Evolutionary conservation across 2,329 filamentous ascomycete species (phyloP).

Genomic region (Fulvia fulva): DNA sequence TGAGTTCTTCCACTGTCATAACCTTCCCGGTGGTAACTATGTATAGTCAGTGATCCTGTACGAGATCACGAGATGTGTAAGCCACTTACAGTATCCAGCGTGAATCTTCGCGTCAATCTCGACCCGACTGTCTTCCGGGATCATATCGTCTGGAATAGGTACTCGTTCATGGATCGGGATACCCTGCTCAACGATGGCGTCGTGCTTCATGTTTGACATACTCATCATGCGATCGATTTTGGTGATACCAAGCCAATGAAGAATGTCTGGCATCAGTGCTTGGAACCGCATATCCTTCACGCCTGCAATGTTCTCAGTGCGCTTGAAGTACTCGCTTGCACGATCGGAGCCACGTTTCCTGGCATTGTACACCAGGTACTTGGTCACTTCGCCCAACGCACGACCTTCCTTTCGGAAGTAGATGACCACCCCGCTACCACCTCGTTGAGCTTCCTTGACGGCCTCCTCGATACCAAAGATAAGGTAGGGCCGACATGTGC

Average conservation of each 20-base stretch:
- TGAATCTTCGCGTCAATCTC: conserved; percentile 99
- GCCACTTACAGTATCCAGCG: conserved; percentile 59
- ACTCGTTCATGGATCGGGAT: conserved; percentile 45
- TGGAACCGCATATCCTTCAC: conserved; percentile 96
- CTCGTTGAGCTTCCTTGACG: conserved; percentile 92
- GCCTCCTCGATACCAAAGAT: conserved; percentile 97
- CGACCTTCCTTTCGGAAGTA: conserved; percentile 98
- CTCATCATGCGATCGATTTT: conserved; percentile 98
- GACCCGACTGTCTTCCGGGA: conserved; percentile 90
- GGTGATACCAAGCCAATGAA: conserved; percentile 96
- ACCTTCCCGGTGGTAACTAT: conserved; percentile 78
- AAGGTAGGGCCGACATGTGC: conserved; percentile 91
- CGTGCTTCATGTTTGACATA: conserved; percentile 97
- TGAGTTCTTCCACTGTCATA: conserved; percentile 81
- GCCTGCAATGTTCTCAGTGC: conserved; percentile 97
- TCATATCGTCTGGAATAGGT: conserved; percentile 88
- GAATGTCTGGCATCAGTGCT: conserved; percentile 85
- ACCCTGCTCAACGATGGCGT: conserved; percentile 67
- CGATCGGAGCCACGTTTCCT: conserved; percentile 72
- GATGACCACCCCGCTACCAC: conserved; percentile 90
- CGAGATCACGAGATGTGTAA: neutral
- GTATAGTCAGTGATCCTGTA: conserved; percentile 14
- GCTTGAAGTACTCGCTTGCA: conserved; percentile 90
- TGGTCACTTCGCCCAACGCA: conserved; percentile 91
- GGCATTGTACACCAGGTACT: conserved; percentile 78